These are phyloP conservation scores for Naganishia onofrii DNA, from an alignment of 768 basidiomycete species.

Conservation along the genomic window DNA sequence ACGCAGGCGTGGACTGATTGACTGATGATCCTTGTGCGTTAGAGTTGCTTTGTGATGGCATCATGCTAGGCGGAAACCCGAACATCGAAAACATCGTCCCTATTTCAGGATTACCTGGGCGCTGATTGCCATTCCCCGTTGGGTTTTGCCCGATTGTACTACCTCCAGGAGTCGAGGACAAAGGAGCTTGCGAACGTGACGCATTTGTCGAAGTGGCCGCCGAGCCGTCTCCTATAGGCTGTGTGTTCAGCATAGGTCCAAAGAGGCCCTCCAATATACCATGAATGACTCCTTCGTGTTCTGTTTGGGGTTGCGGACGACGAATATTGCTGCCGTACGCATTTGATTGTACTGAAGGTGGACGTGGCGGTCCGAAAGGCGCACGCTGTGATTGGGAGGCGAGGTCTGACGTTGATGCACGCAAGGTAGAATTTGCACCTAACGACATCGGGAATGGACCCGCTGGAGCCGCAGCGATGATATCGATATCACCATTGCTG, in stretches of 20 bases:
- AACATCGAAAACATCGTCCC: constrained; percentile 13
- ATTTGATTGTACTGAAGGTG: neutral
- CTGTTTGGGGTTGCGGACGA: neutral
- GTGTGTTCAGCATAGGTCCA: constrained; percentile 8
- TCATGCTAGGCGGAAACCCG: constrained; percentile 1
- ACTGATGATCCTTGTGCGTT: neutral
- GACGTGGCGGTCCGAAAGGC: constrained; percentile 7
- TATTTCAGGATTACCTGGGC: constrained; percentile 3
- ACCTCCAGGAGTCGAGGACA: neutral
- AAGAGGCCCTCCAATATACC: constrained; percentile 8
- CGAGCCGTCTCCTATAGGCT: neutral
- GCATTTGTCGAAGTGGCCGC: neutral
- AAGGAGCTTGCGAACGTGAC: neutral
- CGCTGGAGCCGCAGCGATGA: neutral
- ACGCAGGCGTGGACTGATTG: neutral
- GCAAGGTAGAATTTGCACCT: neutral
- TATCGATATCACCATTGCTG: neutral
- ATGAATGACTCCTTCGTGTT: constrained; percentile 18
- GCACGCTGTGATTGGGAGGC: neutral
- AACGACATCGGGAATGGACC: neutral
- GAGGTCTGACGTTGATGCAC: neutral
- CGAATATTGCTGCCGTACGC: neutral
- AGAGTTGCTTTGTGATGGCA: neutral
- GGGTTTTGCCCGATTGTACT: neutral
- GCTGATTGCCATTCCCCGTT: neutral